Evolutionary conservation across 345 rosid species (phyloP).

Genomic region (Bretschneidera sinensis): DNA sequence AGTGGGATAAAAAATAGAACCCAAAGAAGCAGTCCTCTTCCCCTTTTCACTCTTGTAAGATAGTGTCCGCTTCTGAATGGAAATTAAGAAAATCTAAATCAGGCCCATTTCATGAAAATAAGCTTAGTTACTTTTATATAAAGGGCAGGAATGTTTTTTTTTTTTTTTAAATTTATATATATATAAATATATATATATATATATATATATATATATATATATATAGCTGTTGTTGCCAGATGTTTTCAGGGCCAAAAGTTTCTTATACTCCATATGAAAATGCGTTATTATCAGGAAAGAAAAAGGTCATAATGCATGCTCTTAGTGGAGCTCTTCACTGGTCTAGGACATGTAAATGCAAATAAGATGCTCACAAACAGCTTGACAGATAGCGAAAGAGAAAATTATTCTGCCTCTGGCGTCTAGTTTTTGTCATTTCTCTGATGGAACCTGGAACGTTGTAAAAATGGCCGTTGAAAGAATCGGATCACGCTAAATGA

Average conservation of each 20-base stretch:
- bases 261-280: not conserved
- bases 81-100: too few relatives aligned
- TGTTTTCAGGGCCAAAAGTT: too few relatives aligned
- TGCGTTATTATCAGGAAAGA: not conserved
- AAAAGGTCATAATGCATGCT: not conserved
- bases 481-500: conserved; percentile 2
- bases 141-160: too few relatives aligned
- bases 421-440: conserved; percentile 27
- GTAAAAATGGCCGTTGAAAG: conserved; percentile 18
- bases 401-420: not conserved
- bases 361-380: conserved; percentile 4
- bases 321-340: not conserved
- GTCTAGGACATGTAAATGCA: conserved; percentile 22
- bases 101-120: too few relatives aligned
- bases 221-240: not conserved
- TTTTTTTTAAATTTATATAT: too few relatives aligned
- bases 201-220: too few relatives aligned
- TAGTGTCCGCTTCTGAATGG: too few relatives aligned
- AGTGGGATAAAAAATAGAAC: too few relatives aligned
- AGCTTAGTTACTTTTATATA: too few relatives aligned
- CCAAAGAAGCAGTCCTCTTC: too few relatives aligned
- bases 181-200: too few relatives aligned
- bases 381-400: not conserved
- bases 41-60: too few relatives aligned
- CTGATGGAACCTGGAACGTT: conserved; percentile 21